Conservation (phyloP, 2,329 filamentous ascomycete genomes). For the Sporothrix curviconia region DNA sequence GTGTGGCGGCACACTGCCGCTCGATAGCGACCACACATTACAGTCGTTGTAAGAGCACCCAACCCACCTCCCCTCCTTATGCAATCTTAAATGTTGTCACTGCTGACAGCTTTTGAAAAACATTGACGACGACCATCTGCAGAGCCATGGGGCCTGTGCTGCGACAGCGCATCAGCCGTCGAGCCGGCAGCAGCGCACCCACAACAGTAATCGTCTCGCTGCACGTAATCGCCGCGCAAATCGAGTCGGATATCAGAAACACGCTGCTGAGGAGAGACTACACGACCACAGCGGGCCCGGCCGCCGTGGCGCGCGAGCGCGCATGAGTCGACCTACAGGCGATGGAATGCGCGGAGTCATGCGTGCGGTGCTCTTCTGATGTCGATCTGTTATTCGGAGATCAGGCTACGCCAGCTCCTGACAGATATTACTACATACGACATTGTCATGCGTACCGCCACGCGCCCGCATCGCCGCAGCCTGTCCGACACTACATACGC, state of each 20-base stretch:
- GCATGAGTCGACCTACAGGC: constrained; percentile 22
- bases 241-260: constrained; percentile 25
- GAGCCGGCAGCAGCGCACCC: constrained; percentile 12
- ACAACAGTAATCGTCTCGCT: constrained; percentile 25
- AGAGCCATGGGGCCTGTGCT: neutral
- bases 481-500: constrained; percentile 24
- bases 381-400: too few relatives aligned
- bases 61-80: too few relatives aligned
- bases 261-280: constrained; percentile 23
- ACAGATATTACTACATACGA: constrained; percentile 28
- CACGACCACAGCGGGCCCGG: constrained; percentile 19
- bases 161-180: neutral
- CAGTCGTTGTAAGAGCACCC: constrained; percentile 19
- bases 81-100: neutral
- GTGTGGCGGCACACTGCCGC: constrained; percentile 25
- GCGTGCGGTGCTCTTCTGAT: too few relatives aligned
- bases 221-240: constrained; percentile 24
- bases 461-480: constrained; percentile 17
- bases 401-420: constrained; percentile 21
- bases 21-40: constrained; percentile 26
- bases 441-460: constrained; percentile 24
- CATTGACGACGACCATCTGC: constrained; percentile 24
- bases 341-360: constrained; percentile 17
- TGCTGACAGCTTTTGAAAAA: constrained; percentile 19
- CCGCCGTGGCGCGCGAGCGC: constrained; percentile 20